Evolutionary conservation across 139 green algal genomes (phyloP), one percentile per base, ranked within the genome.

Genomic region (Chlamydomonas sp.): DNA sequence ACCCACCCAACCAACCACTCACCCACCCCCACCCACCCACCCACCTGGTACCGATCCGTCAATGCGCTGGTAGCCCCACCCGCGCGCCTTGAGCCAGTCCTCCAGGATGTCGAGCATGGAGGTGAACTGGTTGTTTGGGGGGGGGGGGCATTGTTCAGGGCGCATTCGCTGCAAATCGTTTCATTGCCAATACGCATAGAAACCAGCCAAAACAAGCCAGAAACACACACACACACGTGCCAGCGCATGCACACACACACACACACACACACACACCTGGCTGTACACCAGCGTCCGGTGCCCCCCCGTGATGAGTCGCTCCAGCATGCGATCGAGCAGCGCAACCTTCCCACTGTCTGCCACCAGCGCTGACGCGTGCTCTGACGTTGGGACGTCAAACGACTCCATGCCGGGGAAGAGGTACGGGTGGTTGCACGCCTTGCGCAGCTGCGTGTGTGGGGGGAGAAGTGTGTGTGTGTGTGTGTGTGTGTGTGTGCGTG

Each of bases 381-480:
- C 31, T 28, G 26, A 36, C 10, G 57, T 10, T 16, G 57, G 13
- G 20, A 16, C 22, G 20, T 63, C 54, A 28, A 22, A 13, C 6
- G 37, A 48, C 60, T 70, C 64, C 2, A 50, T 64, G 2, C 39
- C 65, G 10, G 26, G 43, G 30, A 90, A 77, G 37, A 92, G 78
- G 59, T 73, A 86, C 3, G 88, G 84, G 76, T 93, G 88, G 75
- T 86, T 86, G 74, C 87, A 91, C 58, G 81, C 84, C 83, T 91
- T 93, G 58, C 86, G 79, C 76, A 91, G 83, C 79, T 93, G 73
- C 82, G 88, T 90, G 60, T n/a, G n/a, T n/a, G n/a, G n/a, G n/a
- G n/a, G n/a, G n/a, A n/a, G n/a, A n/a, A n/a, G n/a, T n/a, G n/a
- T n/a, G n/a, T n/a, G n/a, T n/a, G n/a, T n/a, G n/a, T n/a, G n/a